Percentiles rank a stretch among this genome's conserved stretches.
Evolutionary conservation across 163 green algal species (phyloP).

Genomic region (Scenedesmus sp.): DNA sequence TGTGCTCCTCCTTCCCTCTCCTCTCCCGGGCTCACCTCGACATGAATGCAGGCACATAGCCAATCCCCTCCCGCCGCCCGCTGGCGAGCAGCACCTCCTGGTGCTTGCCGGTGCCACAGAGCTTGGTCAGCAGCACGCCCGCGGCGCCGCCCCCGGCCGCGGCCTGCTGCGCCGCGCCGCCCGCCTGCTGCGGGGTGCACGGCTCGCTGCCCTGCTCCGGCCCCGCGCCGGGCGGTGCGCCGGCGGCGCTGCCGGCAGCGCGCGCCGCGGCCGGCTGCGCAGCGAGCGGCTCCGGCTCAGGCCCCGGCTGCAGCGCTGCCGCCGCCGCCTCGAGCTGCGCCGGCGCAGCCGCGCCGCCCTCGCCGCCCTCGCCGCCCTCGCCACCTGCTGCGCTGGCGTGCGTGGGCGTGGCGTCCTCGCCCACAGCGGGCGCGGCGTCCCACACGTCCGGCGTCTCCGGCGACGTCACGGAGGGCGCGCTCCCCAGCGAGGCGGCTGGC

Average conservation of each 20-base stretch:
- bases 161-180: background rate
- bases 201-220: background rate
- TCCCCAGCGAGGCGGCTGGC: background rate
- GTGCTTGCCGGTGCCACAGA: too few species aligned
- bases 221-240: background rate
- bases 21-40: too few species aligned
- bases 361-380: background rate
- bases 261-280: background rate
- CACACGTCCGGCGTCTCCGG: conserved; percentile 5
- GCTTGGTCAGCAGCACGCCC: too few species aligned
- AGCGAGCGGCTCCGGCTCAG: too few species aligned
- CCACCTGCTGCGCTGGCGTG: background rate
- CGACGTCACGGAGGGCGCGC: conserved; percentile 4
- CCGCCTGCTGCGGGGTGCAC: background rate
- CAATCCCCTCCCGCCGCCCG: too few species aligned
- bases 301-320: too few species aligned
- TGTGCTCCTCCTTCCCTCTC: too few species aligned
- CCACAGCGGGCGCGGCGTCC: background rate
- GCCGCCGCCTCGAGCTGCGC: background rate
- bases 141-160: too few species aligned
- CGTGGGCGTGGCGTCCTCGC: background rate
- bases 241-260: background rate
- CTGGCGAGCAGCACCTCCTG: too few species aligned
- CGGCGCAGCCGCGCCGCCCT: background rate
- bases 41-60: too few species aligned